These are phyloP conservation scores for Mallotus nudiflorus DNA, from an alignment of 345 rosid genomes.

Conservation along the genomic window DNA sequence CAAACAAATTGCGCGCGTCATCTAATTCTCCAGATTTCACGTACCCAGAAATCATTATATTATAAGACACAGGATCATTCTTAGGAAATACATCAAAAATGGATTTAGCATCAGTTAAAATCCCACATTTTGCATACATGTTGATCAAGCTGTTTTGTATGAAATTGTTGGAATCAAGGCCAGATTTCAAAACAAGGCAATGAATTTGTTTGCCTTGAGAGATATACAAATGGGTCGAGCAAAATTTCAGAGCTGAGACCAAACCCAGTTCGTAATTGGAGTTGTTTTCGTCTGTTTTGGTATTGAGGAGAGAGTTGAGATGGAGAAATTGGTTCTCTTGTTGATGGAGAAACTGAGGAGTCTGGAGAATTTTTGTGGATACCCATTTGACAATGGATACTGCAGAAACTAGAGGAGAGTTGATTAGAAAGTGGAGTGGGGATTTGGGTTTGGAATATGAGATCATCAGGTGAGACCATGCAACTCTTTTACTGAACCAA, in stretches of 20 bases:
- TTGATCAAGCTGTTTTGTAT: conserved; percentile 68
- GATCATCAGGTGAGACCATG: conserved; percentile 47
- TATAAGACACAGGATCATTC: conserved; percentile 55
- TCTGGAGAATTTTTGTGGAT: conserved; percentile 23
- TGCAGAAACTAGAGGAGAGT: neutral
- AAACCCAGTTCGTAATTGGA: conserved; percentile 37
- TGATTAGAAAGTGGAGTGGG: conserved; percentile 15
- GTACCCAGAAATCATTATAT: conserved; percentile 65
- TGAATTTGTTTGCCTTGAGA: conserved; percentile 57
- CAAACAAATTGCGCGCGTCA: conserved; percentile 63
- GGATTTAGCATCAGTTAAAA: conserved; percentile 49
- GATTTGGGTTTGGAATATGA: conserved; percentile 31
- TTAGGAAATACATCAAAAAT: conserved; percentile 37
- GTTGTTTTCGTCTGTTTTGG: neutral
- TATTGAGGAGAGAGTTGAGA: neutral
- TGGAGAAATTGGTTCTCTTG: conserved; percentile 1
- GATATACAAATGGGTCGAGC: conserved; percentile 38
- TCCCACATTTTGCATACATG: conserved; percentile 67
- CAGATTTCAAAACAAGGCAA: conserved; percentile 48
- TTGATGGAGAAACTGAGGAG: neutral
- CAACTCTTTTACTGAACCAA: neutral
- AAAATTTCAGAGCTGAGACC: conserved; percentile 59
- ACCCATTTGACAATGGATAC: conserved; percentile 36
- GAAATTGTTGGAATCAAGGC: conserved; percentile 59
- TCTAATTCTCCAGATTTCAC: conserved; percentile 43